Base-by-base conservation (phyloP, 2,329 filamentous ascomycete species). In the Monosporascus sp. region DNA sequence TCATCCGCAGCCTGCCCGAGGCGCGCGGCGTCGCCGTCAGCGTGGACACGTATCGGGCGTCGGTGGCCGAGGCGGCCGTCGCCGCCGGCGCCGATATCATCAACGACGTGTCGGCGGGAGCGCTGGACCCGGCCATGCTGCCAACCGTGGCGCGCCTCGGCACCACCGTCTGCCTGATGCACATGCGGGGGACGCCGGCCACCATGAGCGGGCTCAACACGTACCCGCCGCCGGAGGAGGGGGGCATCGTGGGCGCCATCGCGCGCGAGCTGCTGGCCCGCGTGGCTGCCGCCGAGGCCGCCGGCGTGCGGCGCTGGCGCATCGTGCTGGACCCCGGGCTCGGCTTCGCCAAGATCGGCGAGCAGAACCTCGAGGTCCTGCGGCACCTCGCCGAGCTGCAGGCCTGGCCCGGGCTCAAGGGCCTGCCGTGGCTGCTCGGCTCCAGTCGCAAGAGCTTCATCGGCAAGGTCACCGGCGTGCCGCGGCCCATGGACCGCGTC, bases 281-380 rank as follows among this genome's bases (percentile, higher is more conserved):
- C 17, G 80, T 97, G 5, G 74, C 74, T 0, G 89, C 83, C 2
- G 94, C 94, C 22, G 79, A 95, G 69, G 79, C 76, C 16, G 91
- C 91, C 0, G 94, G 94, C 0, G 82, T 99, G 44, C 81, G 89
- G 4, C 86, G 92, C 48, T 99, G 94, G 94, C 88, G 93, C 59
- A 95, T 99, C 59, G 85, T 97, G 37, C 82, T 97, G 2, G 94
- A 99, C 68, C 94, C 94, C 0, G 94, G 94, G 0, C 82, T 99
- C 35, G 94, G 94, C 0, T 99, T 99, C 67, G 91, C 94, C 52
- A 99, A 99, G 75, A 86, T 83, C 1, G 77, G 79, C 51, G 77
- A 80, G 41, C 91, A 97, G 68, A 97, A 97, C 69, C 74, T 97
- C 2, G 85, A 91, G 61, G 74, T 99, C 2, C 74, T 99, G 37